These are phyloP conservation scores for Karstenula rhodostoma DNA, from an alignment of 2,329 filamentous ascomycete genomes.

Conservation along the genomic window DNA sequence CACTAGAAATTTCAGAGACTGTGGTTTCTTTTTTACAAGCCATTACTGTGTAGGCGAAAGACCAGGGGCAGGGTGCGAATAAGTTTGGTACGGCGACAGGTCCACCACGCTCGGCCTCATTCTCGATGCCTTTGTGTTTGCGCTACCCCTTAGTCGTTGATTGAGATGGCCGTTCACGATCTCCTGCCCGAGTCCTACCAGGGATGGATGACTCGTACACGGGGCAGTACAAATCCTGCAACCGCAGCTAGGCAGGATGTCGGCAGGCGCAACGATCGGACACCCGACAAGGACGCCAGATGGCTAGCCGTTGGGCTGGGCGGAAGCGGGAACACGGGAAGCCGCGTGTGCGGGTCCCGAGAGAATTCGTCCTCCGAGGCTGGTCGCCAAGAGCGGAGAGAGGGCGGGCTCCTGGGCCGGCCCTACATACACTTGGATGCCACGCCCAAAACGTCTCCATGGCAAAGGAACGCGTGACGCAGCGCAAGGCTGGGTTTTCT, in stretches of 20 bases:
- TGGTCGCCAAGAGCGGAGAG: slow-evolving; percentile 10
- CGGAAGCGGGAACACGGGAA: slow-evolving; percentile 13
- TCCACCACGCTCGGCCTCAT: neutral
- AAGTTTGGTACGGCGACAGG: neutral
- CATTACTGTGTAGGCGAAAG: neutral
- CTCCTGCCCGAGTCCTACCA: neutral
- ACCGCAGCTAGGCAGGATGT: neutral
- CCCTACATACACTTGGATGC: neutral
- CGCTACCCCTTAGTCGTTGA: neutral
- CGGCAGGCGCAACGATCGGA: slow-evolving; percentile 9
- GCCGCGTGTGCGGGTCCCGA: slow-evolving; percentile 16
- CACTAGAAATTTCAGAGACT: neutral
- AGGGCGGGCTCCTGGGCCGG: slow-evolving; percentile 1
- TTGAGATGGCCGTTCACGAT: neutral
- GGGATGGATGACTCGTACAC: neutral
- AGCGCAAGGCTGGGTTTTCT: slow-evolving; percentile 7
- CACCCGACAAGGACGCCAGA: slow-evolving; percentile 8
- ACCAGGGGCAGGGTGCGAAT: neutral
- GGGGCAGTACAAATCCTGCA: slow-evolving; percentile 1
- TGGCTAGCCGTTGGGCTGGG: slow-evolving; percentile 4
- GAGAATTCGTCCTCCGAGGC: slow-evolving; percentile 16
- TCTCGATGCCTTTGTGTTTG: neutral
- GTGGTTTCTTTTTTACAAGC: neutral
- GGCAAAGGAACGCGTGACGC: slow-evolving; percentile 3
- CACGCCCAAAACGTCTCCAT: neutral